A percentile compares a stretch with the other conserved stretches of the same genome.
Conservation (phyloP, 2,329 filamentous ascomycete genomes). For the Arthrinium phaeospermum region DNA sequence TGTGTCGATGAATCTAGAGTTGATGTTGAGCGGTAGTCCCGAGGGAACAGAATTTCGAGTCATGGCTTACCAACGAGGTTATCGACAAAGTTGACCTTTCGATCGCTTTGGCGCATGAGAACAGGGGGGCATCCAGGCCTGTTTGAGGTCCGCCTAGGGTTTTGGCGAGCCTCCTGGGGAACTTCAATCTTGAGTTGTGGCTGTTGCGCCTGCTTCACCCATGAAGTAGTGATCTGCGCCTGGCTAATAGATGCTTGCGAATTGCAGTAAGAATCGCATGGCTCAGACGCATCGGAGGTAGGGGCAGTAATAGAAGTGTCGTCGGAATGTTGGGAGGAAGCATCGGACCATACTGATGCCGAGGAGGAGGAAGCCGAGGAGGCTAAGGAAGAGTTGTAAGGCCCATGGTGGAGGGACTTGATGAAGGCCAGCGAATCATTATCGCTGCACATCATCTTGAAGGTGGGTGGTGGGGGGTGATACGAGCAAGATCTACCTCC, state of each 20-base stretch:
- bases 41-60: slow-evolving; percentile 32
- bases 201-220: slow-evolving; percentile 39
- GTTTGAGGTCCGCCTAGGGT: slow-evolving; percentile 63
- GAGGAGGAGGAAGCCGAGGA: slow-evolving; percentile 79
- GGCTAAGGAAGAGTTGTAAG: slow-evolving; percentile 74
- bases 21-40: slow-evolving; percentile 39
- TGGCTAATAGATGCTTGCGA: slow-evolving; percentile 40
- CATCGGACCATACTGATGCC: slow-evolving; percentile 79
- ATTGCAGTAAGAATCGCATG: slow-evolving; percentile 50
- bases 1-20: slow-evolving; percentile 88
- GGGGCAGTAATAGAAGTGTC: slow-evolving; percentile 69
- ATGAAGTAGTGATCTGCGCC: slow-evolving; percentile 37
- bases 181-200: slow-evolving; percentile 54
- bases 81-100: slow-evolving; percentile 94
- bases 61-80: slow-evolving; percentile 90
- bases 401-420: slow-evolving; percentile 55
- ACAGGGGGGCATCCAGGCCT: slow-evolving; percentile 71
- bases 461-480: slow-evolving; percentile 32
- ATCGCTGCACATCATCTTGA: slow-evolving; percentile 65
- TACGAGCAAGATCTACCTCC: slow-evolving; percentile 46
- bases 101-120: slow-evolving; percentile 85
- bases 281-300: slow-evolving; percentile 59
- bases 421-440: slow-evolving; percentile 59
- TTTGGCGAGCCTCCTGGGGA: slow-evolving; percentile 67
- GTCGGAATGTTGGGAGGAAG: slow-evolving; percentile 72